These are phyloP conservation scores for Cytospora piceae DNA, from an alignment of 2,329 filamentous ascomycete genomes.

Conservation along the genomic window DNA sequence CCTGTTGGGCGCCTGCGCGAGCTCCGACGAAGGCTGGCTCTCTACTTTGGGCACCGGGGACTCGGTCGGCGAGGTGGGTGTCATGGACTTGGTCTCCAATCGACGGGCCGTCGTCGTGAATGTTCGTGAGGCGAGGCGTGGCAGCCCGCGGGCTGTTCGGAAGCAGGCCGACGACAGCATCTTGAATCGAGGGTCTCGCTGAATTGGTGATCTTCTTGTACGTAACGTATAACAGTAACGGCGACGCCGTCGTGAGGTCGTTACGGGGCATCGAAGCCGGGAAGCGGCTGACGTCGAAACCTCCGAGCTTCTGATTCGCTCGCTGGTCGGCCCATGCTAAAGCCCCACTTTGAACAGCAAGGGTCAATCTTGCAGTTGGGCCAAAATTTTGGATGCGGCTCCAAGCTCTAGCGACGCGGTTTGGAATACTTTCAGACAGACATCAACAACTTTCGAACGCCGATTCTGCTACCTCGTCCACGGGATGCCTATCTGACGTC, in stretches of 20 bases:
- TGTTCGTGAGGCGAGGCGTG: slow-evolving; percentile 49
- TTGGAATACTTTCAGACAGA: neutral
- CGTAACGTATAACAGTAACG: neutral
- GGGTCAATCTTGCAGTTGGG: neutral
- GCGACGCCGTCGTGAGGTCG: neutral
- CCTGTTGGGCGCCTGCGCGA: slow-evolving; percentile 86
- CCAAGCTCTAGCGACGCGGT: neutral
- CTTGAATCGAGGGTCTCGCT: slow-evolving; percentile 36
- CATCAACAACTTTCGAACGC: neutral
- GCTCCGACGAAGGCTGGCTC: slow-evolving; percentile 49
- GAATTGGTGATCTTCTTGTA: slow-evolving; percentile 1
- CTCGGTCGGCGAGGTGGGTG: slow-evolving; percentile 44
- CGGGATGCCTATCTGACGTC: neutral
- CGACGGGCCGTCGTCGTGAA: slow-evolving; percentile 54
- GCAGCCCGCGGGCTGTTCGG: slow-evolving; percentile 47
- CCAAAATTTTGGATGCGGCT: neutral
- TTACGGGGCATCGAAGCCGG: slow-evolving; percentile 2
- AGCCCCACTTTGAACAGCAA: neutral
- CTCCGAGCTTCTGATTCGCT: neutral
- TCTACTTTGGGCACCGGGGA: slow-evolving; percentile 51
- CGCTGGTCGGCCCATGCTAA: neutral
- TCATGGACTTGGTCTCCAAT: slow-evolving; percentile 47
- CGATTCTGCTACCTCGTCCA: neutral
- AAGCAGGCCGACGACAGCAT: slow-evolving; percentile 50
- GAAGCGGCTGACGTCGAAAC: neutral